These are phyloP conservation scores for Cladosporium sp. DNA, from an alignment of 2,329 filamentous ascomycete genomes.

Conservation along the genomic window DNA sequence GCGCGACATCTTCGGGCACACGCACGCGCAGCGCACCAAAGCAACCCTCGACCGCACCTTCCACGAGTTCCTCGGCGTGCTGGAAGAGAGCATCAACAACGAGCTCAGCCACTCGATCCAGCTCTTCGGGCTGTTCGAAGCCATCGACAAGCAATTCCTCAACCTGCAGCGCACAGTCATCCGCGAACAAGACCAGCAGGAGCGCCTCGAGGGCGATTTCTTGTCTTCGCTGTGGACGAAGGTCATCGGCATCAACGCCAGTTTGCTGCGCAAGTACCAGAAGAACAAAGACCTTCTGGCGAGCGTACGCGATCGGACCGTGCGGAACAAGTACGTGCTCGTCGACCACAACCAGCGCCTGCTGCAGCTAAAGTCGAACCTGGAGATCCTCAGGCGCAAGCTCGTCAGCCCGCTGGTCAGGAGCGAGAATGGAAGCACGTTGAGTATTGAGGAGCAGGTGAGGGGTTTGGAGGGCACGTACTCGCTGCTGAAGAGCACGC, in stretches of 20 bases:
- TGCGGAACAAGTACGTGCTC: slow-evolving; percentile 82
- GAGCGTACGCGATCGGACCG: slow-evolving; percentile 77
- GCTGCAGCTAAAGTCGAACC: slow-evolving; percentile 77
- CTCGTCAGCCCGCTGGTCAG: slow-evolving; percentile 81
- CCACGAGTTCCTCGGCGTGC: slow-evolving; percentile 78
- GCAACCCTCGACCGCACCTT: slow-evolving; percentile 83
- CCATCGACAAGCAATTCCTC: slow-evolving; percentile 85
- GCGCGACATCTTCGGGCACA: slow-evolving; percentile 75
- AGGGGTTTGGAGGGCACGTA: slow-evolving; percentile 77
- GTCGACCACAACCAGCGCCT: slow-evolving; percentile 85
- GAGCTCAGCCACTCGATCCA: slow-evolving; percentile 78
- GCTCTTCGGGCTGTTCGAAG: slow-evolving; percentile 86
- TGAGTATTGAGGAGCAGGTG: slow-evolving; percentile 83
- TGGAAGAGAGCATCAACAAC: slow-evolving; percentile 84
- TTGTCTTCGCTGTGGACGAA: slow-evolving; percentile 83
- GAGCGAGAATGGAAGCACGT: slow-evolving; percentile 64
- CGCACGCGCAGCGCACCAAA: slow-evolving; percentile 76
- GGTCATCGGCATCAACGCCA: slow-evolving; percentile 74
- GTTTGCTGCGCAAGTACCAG: slow-evolving; percentile 82
- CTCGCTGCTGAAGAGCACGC: slow-evolving; percentile 70
- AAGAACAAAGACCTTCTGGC: slow-evolving; percentile 79
- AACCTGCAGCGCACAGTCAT: slow-evolving; percentile 83
- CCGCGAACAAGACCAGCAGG: slow-evolving; percentile 78
- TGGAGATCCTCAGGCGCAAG: slow-evolving; percentile 81
- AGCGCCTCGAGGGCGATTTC: slow-evolving; percentile 76